A percentile compares a stretch with the other conserved stretches of the same genome.
These are phyloP conservation scores for Pyrus betulifolia DNA, from an alignment of 306 rosid genomes.

Conservation along the genomic window DNA sequence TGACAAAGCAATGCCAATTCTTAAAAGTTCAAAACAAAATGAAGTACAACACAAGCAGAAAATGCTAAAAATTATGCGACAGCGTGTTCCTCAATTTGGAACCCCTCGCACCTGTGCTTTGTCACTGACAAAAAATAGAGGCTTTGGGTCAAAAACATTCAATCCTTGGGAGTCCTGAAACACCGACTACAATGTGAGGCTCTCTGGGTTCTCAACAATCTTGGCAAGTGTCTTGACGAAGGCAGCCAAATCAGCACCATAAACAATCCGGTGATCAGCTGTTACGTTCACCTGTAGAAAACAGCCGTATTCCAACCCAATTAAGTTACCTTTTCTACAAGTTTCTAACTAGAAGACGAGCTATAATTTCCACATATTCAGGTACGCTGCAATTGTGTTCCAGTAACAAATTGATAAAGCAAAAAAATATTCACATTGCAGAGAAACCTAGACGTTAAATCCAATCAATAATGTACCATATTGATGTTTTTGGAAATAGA, in stretches of 20 bases:
- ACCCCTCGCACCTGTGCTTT: conserved; percentile 9
- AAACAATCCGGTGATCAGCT: conserved; percentile 80
- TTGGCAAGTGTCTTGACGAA: conserved; percentile 78
- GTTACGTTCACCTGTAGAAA: conserved; percentile 85
- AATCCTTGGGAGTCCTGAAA: conserved; percentile 14
- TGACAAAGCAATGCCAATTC: conserved; percentile 12
- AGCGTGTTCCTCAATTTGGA: conserved; percentile 12
- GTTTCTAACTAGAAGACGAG: not conserved
- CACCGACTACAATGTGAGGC: conserved; percentile 63
- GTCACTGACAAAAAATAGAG: conserved; percentile 11
- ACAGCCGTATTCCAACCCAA: conserved; percentile 5
- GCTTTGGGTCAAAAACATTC: conserved; percentile 1
- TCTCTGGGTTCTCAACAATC: conserved; percentile 71
- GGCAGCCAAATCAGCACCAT: conserved; percentile 90
- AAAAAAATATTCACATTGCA: not conserved
- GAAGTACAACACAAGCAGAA: conserved; percentile 16
- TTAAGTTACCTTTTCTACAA: not conserved
- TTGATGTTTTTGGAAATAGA: not conserved
- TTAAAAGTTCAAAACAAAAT: conserved; percentile 2
- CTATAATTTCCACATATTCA: not conserved
- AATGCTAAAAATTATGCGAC: conserved; percentile 19
- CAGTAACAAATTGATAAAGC: not conserved
- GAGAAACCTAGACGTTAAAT: not conserved
- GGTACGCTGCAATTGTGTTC: not conserved
- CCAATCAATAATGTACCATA: not conserved